Percentiles rank a stretch among this genome's conserved stretches.
Conservation (phyloP, 2,329 filamentous ascomycete genomes). For the Aspergillus ibericus region DNA sequence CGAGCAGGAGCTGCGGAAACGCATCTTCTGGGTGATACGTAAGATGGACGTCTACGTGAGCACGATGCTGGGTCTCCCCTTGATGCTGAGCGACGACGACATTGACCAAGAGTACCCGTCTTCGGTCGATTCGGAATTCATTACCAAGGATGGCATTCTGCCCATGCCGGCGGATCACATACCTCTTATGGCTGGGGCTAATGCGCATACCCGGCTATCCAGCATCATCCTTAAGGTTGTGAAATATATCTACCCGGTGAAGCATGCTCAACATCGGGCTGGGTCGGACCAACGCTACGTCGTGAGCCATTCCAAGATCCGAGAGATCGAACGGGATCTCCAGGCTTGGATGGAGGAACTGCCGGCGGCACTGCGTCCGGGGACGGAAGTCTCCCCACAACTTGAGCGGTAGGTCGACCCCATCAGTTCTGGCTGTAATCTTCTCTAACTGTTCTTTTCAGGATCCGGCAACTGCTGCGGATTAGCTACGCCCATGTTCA, state of each 20-base stretch:
- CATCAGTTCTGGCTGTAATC: background rate
- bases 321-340: slow-evolving; percentile 64
- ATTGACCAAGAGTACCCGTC: slow-evolving; percentile 52
- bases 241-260: slow-evolving; percentile 64
- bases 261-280: slow-evolving; percentile 46
- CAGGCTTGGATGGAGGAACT: slow-evolving; percentile 66
- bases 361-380: slow-evolving; percentile 75
- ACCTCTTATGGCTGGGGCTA: slow-evolving; percentile 60
- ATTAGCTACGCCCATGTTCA: slow-evolving; percentile 66
- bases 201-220: slow-evolving; percentile 60
- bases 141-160: slow-evolving; percentile 46
- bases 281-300: slow-evolving; percentile 57
- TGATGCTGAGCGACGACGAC: slow-evolving; percentile 52
- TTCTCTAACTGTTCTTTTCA: slow-evolving; percentile 25
- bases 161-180: slow-evolving; percentile 57
- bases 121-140: slow-evolving; percentile 49
- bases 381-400: slow-evolving; percentile 71
- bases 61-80: slow-evolving; percentile 50
- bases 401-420: slow-evolving; percentile 67
- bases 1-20: slow-evolving; percentile 70
- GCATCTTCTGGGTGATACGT: slow-evolving; percentile 56
- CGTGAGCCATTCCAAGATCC: slow-evolving; percentile 63
- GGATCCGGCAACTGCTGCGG: slow-evolving; percentile 60
- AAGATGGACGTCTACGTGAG: slow-evolving; percentile 55
- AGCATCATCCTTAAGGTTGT: slow-evolving; percentile 62